These are phyloP conservation scores for Metschnikowia similis DNA, from an alignment of 805 yeast species.

Conservation along the genomic window DNA sequence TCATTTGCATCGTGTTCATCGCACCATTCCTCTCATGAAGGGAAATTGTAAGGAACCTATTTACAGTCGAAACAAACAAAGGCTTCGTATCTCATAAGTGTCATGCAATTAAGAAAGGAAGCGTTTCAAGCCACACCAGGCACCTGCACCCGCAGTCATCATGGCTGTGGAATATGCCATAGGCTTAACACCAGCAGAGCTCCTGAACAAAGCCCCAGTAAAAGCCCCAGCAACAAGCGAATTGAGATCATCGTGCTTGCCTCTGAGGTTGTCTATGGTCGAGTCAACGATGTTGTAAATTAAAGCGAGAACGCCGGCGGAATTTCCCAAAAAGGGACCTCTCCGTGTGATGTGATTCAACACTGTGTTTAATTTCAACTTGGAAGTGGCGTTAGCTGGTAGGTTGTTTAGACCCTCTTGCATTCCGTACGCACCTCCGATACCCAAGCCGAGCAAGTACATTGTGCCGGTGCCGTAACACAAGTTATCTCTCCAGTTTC, in stretches of 20 bases:
- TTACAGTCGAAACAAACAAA: conserved; percentile 14
- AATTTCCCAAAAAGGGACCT: conserved; percentile 94
- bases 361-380: conserved; percentile 81
- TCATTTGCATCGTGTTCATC: conserved; percentile 5
- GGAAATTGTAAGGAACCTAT: conserved; percentile 8
- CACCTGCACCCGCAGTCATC: conserved; percentile 86
- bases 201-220: conserved; percentile 87
- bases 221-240: conserved; percentile 86
- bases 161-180: conserved; percentile 82
- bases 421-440: conserved; percentile 87
- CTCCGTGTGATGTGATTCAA: conserved; percentile 89
- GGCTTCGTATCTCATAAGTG: conserved; percentile 9
- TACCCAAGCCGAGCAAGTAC: conserved; percentile 77
- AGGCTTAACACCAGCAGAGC: conserved; percentile 79
- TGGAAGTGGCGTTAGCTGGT: conserved; percentile 72
- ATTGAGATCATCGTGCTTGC: conserved; percentile 81
- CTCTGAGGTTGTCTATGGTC: conserved; percentile 73
- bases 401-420: conserved; percentile 79
- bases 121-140: conserved; percentile 83
- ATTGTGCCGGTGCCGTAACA: conserved; percentile 98
- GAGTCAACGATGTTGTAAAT: conserved; percentile 84
- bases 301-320: conserved; percentile 90
- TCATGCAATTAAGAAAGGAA: conserved; percentile 18
- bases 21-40: not conserved
- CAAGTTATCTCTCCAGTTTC: conserved; percentile 96